Base-by-base conservation (phyloP, 2,329 filamentous ascomycete species). In the Diplodia mutila region DNA sequence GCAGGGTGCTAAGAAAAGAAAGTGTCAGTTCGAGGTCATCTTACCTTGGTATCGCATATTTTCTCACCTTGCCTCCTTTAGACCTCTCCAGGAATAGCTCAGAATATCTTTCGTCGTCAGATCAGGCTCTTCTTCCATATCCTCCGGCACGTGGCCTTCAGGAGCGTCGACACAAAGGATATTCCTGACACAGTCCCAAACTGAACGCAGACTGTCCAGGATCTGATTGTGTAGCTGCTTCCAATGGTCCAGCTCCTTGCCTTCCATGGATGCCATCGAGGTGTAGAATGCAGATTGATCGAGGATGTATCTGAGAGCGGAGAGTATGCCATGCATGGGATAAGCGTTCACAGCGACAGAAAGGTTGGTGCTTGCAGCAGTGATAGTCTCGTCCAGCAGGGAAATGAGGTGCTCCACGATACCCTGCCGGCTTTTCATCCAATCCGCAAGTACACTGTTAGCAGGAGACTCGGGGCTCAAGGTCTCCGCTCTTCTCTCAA, bases 101-200 rank as follows among this genome's bases (percentile, higher is more conserved):
- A 99, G 80, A 21, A 97, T 85, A 73, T 96, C 93, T 75, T 97
- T 98, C 0, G 93, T 93, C 63, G 91, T 90, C 2, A 93, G 84
- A 0, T 89, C 91, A 4, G 90, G 85, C 18, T 87, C 81, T 39
- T 91, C 89, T 65, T 91, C 87, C n/a, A 92, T 78, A 29, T 94
- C 91, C 63, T 94, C 89, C 0, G 90, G 90, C 3, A 92, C 82
- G 76, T 95, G 90, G 0, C 94, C 94, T 79, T 99, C 95, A 0
- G 96, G 95, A 0, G 95, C 97, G 79, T 97, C 95, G 70, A 97
- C 90, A 74, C 95, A 99, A 0, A 99, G 85, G 4, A 96, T 87
- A 64, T 89, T 85, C 72, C 87, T 87, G 5, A 97, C 92, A 29
- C 87, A 85, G 0, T 80, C 74, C 95, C 95, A 99, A 7, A 97